Evolutionary conservation across 2,329 filamentous ascomycete genomes (phyloP), one percentile per base, ranked within the genome.

Genomic region (Mollisiaceae sp.): DNA sequence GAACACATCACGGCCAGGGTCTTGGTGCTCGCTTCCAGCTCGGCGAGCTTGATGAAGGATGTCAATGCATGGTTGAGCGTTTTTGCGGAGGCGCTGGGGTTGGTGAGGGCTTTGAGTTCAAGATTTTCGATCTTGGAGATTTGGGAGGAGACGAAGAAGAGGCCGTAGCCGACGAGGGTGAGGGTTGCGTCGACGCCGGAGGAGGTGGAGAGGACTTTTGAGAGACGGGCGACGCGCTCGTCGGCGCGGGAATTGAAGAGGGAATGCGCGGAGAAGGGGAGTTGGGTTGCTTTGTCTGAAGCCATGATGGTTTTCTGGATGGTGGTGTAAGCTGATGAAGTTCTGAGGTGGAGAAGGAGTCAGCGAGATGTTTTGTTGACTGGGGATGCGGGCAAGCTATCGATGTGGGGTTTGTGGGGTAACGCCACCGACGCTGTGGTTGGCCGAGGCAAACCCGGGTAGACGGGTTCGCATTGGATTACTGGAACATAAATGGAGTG

Each of bases 71-170:
- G n/a, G 56, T 64, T 60, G n/a, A 64, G 20, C 5, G 47, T 47
- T 11, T 15, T n/a, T 22, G 57, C 27, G 9, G 62, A 59, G 4
- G 55, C 35, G 36, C 55, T 56, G 35, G 50, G 59, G 24, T 18
- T 54, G 8, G 47, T 41, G 59, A 65, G 64, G 35, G 36, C 45
- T 55, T 45, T 59, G 1, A 62, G 9, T 39, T 62, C 41, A 20
- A 65, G 64, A 9, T 52, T 59, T 32, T 62, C 54, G 36, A 65
- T 59, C 15, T 56, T 61, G 20, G 55, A 50, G 14, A 65, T 58
- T 18, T 65, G 64, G 4, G 60, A 65, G 43, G 54, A 59, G 36
- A 65, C 60, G 35, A 65, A 41, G 39, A 59, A 60, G 35, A 65
- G 55, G 6, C 59, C 60, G 38, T 62, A 62, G 43, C 59, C 64